Evolutionary conservation across 2,329 filamentous ascomycete species (phyloP).

Genomic region (Apiospora aurea): DNA sequence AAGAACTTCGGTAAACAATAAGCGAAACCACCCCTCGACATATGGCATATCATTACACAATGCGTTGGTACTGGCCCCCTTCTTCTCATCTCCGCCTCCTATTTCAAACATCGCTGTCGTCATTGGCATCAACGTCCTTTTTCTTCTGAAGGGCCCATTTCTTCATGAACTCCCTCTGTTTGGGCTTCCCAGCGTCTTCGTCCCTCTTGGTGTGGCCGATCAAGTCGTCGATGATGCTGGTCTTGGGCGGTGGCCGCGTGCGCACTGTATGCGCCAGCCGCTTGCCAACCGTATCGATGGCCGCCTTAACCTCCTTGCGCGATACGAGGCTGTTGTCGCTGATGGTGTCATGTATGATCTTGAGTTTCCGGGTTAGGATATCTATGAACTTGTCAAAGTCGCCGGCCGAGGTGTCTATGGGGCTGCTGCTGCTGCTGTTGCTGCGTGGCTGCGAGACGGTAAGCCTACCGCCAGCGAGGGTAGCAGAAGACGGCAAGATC

Average conservation of each 20-base stretch:
- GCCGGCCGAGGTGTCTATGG: conserved; percentile 10
- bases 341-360: conserved; percentile 67
- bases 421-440: neutral
- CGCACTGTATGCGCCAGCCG: conserved; percentile 76
- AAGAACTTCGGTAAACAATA: neutral
- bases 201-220: conserved; percentile 34
- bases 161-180: conserved; percentile 59
- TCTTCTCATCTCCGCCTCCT: conserved; percentile 2
- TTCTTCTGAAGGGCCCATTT: conserved; percentile 43
- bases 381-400: conserved; percentile 78
- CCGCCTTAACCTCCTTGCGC: conserved; percentile 78
- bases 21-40: neutral
- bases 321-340: conserved; percentile 76
- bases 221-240: conserved; percentile 56
- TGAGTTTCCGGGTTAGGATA: conserved; percentile 65
- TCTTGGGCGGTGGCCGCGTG: conserved; percentile 64
- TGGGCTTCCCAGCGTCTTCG: conserved; percentile 49
- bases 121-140: conserved; percentile 25
- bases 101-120: conserved; percentile 6
- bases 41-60: neutral
- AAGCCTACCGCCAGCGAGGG: neutral
- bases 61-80: neutral
- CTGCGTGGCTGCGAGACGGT: neutral
- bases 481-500: neutral
- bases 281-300: conserved; percentile 76